Evolutionary conservation across 1,284 basidiomycete genomes (phyloP), one percentile per base, ranked within the genome.

Genomic region (Lentinula novae-zelandiae): DNA sequence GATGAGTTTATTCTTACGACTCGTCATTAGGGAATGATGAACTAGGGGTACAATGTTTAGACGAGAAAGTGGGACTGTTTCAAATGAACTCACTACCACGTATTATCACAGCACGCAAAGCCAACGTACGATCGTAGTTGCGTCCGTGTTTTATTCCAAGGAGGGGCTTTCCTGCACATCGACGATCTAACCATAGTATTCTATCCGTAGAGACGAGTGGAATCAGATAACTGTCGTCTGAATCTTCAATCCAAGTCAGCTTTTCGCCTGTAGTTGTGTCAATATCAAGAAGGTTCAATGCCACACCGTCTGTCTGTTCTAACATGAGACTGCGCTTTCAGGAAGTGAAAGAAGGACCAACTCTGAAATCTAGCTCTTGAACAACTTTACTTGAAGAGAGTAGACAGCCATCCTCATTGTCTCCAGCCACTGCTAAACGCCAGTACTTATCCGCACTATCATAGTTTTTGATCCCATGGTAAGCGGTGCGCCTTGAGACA

Each of bases 171-270:
- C 68, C 69, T 12, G 79, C 70, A 67, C 77, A 80, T 36, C 89
- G 81, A 44, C 78, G 73, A 66, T 92, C 90, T 34, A 91, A 68
- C 88, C 88, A 92, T 13, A 87, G 62, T 20, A 92, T 67, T 52
- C 86, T 78, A 2, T 72, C 75, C 0, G 87, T 91, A 0, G 88
- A 84, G 40, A 77, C 79, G 4, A 89, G 65, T 9, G 81, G 79
- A 31, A 83, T 67, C 22, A 84, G 70, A 48, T 79, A 69, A 63
- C 84, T 78, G 7, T 71, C 65, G 5, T 62, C 62, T 17, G 73
- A 70, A 60, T 76, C 70, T 64, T 85, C 82, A 38, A 86, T 71
- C 40, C 78, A 82, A 0, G 85, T 86, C 20, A 89, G 68, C 2
- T 78, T 61, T 58, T 81, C 76, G 46, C 70, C 69, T 5, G 69